These are phyloP conservation scores for Boechera stricta DNA, from an alignment of 345 rosid genomes.

Conservation along the genomic window DNA sequence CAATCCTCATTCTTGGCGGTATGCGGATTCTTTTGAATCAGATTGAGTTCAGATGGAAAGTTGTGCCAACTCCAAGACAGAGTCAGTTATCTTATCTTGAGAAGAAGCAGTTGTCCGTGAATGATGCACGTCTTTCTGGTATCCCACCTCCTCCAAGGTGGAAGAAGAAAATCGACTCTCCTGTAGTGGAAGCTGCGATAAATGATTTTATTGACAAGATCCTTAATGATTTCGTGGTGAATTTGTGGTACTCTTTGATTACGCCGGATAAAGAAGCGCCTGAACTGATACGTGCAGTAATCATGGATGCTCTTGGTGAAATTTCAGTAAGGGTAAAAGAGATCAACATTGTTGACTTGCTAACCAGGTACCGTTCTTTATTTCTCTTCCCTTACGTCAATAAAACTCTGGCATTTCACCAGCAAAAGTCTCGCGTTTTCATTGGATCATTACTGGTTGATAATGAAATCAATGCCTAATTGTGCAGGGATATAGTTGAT, in stretches of 20 bases:
- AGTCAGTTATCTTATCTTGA: slow-evolving; percentile 61
- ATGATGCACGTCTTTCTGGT: slow-evolving; percentile 73
- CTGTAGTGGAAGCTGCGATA: slow-evolving; percentile 76
- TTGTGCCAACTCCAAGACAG: slow-evolving; percentile 31
- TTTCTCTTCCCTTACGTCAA: not conserved
- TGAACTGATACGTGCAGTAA: slow-evolving; percentile 75
- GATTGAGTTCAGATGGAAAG: slow-evolving; percentile 87
- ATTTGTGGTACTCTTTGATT: slow-evolving; percentile 91
- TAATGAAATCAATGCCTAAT: slow-evolving; percentile 30
- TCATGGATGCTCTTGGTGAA: slow-evolving; percentile 93
- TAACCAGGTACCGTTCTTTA: slow-evolving; percentile 62
- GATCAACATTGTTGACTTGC: slow-evolving; percentile 81
- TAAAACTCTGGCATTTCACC: not conserved
- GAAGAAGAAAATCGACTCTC: slow-evolving; percentile 91
- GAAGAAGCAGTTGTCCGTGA: slow-evolving; percentile 77
- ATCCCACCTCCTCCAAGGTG: slow-evolving; percentile 63
- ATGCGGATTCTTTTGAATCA: slow-evolving; percentile 60
- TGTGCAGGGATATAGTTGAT: slow-evolving; percentile 92
- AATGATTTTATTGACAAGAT: slow-evolving; percentile 78
- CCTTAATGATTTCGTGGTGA: slow-evolving; percentile 80
- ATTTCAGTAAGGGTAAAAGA: slow-evolving; percentile 81
- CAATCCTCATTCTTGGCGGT: slow-evolving; percentile 60
- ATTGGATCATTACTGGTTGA: slow-evolving; percentile 18
- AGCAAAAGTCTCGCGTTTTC: not conserved
- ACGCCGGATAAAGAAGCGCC: slow-evolving; percentile 92